A percentile compares a stretch with the other conserved stretches of the same genome.
Evolutionary conservation across 129 eudicot species (phyloP).

Genomic region (Cynara cardunculus): DNA sequence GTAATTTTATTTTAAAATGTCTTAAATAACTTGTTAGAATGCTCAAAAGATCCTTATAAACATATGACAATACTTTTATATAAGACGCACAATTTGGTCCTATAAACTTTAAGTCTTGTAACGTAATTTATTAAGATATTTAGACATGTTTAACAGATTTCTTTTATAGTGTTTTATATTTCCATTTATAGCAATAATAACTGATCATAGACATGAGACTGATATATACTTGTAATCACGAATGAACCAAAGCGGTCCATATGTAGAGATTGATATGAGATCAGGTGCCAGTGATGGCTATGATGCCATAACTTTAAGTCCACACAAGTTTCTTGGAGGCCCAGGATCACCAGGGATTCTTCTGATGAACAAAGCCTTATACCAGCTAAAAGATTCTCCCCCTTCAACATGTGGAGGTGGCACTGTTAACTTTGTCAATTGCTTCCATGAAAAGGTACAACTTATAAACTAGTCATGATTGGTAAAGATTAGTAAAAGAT

Average conservation of each 20-base stretch:
- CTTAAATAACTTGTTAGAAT: too few species aligned
- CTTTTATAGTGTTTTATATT: background rate
- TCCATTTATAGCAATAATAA: background rate
- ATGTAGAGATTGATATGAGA: constrained; percentile 74
- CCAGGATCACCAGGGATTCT: constrained; percentile 87
- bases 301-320: constrained; percentile 70
- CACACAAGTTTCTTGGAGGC: constrained; percentile 95
- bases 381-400: constrained; percentile 48
- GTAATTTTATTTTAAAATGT: background rate
- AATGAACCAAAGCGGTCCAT: constrained; percentile 49
- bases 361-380: constrained; percentile 59
- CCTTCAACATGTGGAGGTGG: constrained; percentile 99
- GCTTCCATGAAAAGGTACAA: constrained; percentile 46
- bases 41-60: too few species aligned
- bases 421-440: constrained; percentile 68
- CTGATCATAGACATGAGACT: background rate
- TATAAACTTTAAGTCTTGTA: too few species aligned
- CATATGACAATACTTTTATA: too few species aligned
- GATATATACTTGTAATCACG: background rate
- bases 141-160: too few species aligned
- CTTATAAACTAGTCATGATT: background rate
- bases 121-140: too few species aligned
- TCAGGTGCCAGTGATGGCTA: constrained; percentile 75
- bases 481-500: background rate
- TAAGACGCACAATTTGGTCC: too few species aligned